Evolutionary conservation across 306 rosid genomes (phyloP), one percentile per base, ranked within the genome.

Genomic region (Glycine latifolia): DNA sequence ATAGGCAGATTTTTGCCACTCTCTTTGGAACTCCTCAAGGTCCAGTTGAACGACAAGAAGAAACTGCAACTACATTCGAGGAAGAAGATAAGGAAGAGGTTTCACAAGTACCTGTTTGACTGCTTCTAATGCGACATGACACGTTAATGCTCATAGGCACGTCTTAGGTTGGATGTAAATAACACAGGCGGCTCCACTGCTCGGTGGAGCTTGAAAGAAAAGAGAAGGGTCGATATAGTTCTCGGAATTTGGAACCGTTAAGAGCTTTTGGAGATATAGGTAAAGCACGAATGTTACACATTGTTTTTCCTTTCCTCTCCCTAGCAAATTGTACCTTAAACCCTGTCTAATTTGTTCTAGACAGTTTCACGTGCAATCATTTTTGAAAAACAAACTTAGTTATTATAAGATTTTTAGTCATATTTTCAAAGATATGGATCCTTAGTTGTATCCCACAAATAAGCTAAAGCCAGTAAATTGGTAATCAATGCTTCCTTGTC

Each of bases 1-100:
- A 93, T 7, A 88, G 82, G 72, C 87, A 88, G 79, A 90, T 95
- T 26, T 89, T 95, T 55, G 79, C 94, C 63, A 85, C 92, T 26
- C 88, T 93, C 80, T 88, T 91, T 82, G 99, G 99, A 88, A 50
- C 77, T 78, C 92, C 98, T 62, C 91, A 87, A 85, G 97, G 97
- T 3, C 94, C 89, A 0, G 12, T 91, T 43, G 81, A 85, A 66
- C 52, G 8, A 75, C 81, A 78, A 60, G 87, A 74, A 17, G 83
- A 88, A 79, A 73, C 86, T 48, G 80, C 87, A 76, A 73, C 86
- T 48, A 77, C 86, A 56, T 20, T 55, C 0, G 84, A 90, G 82
- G 92, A 20, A 20, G 20, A 83, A 49, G 60, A 10, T 11, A 83
- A 66, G 20, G 49, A 78, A 75, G 78, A 67, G 67, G 81, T 78